These are phyloP conservation scores for Globisporangium okanoganense DNA, from an alignment of 352 stramenopile genomes.

Conservation along the genomic window DNA sequence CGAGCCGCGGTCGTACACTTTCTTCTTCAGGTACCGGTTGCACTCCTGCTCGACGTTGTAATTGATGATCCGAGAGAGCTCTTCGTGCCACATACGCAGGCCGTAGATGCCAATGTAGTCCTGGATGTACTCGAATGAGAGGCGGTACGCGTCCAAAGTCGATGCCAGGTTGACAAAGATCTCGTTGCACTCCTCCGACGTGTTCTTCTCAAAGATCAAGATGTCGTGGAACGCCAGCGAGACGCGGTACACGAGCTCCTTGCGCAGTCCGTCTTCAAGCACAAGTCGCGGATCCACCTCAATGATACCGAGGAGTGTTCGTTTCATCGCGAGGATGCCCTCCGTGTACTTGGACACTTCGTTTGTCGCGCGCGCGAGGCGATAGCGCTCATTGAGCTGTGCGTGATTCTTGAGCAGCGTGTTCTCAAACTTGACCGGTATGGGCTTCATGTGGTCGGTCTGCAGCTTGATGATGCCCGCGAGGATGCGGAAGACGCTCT, in stretches of 20 bases:
- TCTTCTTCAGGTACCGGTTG: conserved; percentile 95
- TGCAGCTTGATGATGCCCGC: conserved; percentile 92
- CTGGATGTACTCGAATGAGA: conserved; percentile 94
- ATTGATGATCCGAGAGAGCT: conserved; percentile 92
- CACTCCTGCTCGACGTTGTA: conserved; percentile 96
- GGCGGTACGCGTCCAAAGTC: conserved; percentile 87
- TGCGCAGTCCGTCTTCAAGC: conserved; percentile 92
- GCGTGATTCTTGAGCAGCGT: conserved; percentile 90
- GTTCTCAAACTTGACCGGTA: conserved; percentile 93
- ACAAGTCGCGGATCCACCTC: conserved; percentile 92
- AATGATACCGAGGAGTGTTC: conserved; percentile 91
- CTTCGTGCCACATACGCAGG: conserved; percentile 94
- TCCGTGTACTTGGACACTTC: conserved; percentile 95
- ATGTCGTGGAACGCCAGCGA: conserved; percentile 85
- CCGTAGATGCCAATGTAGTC: conserved; percentile 95
- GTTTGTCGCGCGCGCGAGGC: conserved; percentile 91
- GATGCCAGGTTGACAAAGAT: conserved; percentile 82
- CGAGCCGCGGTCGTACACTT: conserved; percentile 88
- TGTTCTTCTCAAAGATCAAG: conserved; percentile 84
- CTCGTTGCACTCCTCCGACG: conserved; percentile 75
- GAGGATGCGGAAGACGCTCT: conserved; percentile 93
- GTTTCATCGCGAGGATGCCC: conserved; percentile 94
- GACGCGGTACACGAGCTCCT: conserved; percentile 92
- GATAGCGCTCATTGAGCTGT: conserved; percentile 91
- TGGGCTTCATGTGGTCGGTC: conserved; percentile 87